Evolutionary conservation across 2,329 filamentous ascomycete species (phyloP), one percentile per base, ranked within the genome.

Genomic region (Aureobasidium vineae): DNA sequence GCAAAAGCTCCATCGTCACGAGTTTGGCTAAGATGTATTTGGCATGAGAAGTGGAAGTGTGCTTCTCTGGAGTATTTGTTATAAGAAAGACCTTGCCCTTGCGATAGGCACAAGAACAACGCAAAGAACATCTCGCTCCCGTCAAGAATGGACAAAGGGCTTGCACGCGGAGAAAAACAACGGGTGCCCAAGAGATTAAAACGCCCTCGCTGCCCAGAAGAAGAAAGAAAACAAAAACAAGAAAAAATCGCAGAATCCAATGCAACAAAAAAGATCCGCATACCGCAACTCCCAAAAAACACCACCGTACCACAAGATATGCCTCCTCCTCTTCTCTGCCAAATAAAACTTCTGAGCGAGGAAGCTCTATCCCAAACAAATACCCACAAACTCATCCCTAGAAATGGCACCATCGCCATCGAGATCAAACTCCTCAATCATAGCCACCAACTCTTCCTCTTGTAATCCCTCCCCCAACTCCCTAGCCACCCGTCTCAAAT

Each of bases 391-490:
- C 67, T 86, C 86, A 67, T 88, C 86, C 72, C 84, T 76, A 56
- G 81, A 83, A 70, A 89, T 87, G 66, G 84, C 92, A 13, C 93
- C 93, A 72, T 96, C 96, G 1, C 92, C 94, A 75, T 96, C 91
- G 70, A 97, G 84, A 80, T 99, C 95, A 80, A 98, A 96, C 78
- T 98, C 94, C 74, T 97, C 92, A 80, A 99, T 95, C 95, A 99
- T 99, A 70, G 92, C 92, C 72, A 87, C 84, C 69, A 99, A 83
- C 77, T 99, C 95, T 73, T 96, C 90, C 74, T 99, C 94, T 72
- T 95, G 91, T 71, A 99, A 83, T 15, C 91, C 92, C 77, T 98
- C 94, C 8, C 95, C 95, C 70, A 99, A 82, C 77, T 98, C 95
- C 73, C 92, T 86, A 67, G 94, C 92, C 31, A 98, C 91, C 66